phyloP scores from a whole-genome alignment of 2,329 filamentous ascomycete species.

The Penicillium crustosum region DNA sequence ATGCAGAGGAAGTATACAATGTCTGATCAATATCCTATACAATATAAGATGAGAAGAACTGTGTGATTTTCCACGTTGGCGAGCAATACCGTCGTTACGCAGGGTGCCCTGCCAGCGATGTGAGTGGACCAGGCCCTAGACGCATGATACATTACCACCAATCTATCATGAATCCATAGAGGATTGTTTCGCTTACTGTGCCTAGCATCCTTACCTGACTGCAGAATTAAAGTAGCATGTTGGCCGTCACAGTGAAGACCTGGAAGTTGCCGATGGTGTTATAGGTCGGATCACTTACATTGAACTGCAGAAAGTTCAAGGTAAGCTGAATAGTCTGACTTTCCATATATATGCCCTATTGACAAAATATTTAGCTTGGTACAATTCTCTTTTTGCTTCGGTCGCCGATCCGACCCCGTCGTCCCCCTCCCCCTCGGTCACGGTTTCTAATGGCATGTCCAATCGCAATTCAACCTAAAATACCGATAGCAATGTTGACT shows the following conservation, averaged over 20 bases:
- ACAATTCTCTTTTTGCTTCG: background rate
- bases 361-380: background rate
- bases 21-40: background rate
- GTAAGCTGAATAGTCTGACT: background rate
- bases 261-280: background rate
- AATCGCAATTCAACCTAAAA: no score
- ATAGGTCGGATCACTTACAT: background rate
- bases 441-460: background rate
- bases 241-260: background rate
- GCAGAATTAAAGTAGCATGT: background rate
- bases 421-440: background rate
- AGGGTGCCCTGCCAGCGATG: background rate
- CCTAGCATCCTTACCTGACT: background rate
- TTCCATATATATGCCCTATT: background rate
- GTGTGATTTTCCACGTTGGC: background rate
- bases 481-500: no score
- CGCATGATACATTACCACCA: fast-evolving
- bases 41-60: background rate
- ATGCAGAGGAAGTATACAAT: background rate
- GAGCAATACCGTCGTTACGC: background rate
- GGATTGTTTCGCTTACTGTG: background rate
- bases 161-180: background rate
- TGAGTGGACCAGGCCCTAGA: background rate
- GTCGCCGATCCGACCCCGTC: background rate
- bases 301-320: background rate